Base-by-base conservation (phyloP, 352 stramenopile genomes). In the Globisporangium canariense region DNA sequence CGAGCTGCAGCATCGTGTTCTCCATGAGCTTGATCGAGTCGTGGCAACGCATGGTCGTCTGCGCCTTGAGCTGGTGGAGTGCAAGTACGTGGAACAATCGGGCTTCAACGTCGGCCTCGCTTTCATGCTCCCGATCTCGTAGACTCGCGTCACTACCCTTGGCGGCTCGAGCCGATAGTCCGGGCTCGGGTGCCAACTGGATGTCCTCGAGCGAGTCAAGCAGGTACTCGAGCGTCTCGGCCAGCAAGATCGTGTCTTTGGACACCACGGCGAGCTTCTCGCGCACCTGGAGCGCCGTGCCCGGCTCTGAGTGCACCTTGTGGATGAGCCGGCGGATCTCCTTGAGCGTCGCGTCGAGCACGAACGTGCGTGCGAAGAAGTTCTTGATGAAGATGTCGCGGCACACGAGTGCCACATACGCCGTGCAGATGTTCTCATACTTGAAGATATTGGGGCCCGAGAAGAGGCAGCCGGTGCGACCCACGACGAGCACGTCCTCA, bases 361-460 rank as follows among this genome's bases (percentile, higher is more conserved):
- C 97, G 71, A 98, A 98, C 22, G 98, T 93, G 14, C 97, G 82
- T 10, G 94, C 95, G 59, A 99, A 99, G 71, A 98, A 99, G 67
- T 99, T 99, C 69, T 98, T 92, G 67, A 98, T 88, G 65, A 99
- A 99, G 11, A 99, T 95, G 74, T 99, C 97, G 50, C 97, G 96
- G 60, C 89, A 98, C 56, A 98, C 94, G 62, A 99, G 96, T 36
- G 96, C 91, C 20, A 99, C 75, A 74, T 98, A 99, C 28, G 90
- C 89, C 58, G 94, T 98, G 47, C 99, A 84, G 6, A 99, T 75
- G 38, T 91, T 85, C 70, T 99, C 97, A 71, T 98, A 97, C 58
- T 97, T 90, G 41, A 96, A 88, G n/a, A 95, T 92, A 67, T 98
- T 98, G 0, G 97, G 97, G 0, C 97, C 97, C 9, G 89, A 96